These are phyloP conservation scores for Globisporangium cylindrosporum DNA, from an alignment of 352 stramenopile species.

Conservation along the genomic window DNA sequence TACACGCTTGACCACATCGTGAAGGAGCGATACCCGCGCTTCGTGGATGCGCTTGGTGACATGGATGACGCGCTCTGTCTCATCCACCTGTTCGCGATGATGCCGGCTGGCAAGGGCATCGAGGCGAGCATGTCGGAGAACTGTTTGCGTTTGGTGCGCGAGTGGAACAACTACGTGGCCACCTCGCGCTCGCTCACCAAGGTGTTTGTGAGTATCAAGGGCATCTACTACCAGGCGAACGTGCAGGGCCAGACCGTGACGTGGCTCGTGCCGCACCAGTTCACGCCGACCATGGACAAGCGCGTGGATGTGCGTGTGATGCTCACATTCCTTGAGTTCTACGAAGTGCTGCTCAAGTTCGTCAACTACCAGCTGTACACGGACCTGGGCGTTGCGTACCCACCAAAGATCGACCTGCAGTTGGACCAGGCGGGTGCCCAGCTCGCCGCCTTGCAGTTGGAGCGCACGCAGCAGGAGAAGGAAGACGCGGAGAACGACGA, in stretches of 20 bases:
- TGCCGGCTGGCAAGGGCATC: slow-evolving; percentile 91
- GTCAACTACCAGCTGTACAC: slow-evolving; percentile 98
- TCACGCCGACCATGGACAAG: slow-evolving; percentile 95
- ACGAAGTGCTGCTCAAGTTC: slow-evolving; percentile 98
- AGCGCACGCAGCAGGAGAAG: slow-evolving; percentile 43
- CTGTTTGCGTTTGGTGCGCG: slow-evolving; percentile 90
- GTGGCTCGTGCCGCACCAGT: slow-evolving; percentile 98
- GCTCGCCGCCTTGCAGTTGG: slow-evolving; percentile 64
- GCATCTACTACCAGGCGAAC: slow-evolving; percentile 98
- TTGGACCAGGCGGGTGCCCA: slow-evolving; percentile 74
- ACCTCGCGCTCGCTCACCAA: slow-evolving; percentile 92
- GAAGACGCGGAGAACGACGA: slow-evolving; percentile 28
- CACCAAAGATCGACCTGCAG: slow-evolving; percentile 88
- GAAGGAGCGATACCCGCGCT: slow-evolving; percentile 98
- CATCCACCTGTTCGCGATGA: slow-evolving; percentile 95
- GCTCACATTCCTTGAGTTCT: slow-evolving; percentile 99
- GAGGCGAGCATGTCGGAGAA: slow-evolving; percentile 85
- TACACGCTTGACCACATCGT: slow-evolving; percentile 99
- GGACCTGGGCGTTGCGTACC: slow-evolving; percentile 93
- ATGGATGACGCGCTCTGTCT: slow-evolving; percentile 98
- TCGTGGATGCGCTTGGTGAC: slow-evolving; percentile 96
- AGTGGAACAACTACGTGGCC: slow-evolving; percentile 97
- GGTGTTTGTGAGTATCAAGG: slow-evolving; percentile 99
- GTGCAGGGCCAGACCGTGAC: slow-evolving; percentile 93
- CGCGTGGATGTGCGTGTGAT: slow-evolving; percentile 99